Percentiles rank a stretch among this genome's conserved stretches.
Evolutionary conservation across 148 eudicot species (phyloP).

Genomic region (Tetragonia tetragonoides): DNA sequence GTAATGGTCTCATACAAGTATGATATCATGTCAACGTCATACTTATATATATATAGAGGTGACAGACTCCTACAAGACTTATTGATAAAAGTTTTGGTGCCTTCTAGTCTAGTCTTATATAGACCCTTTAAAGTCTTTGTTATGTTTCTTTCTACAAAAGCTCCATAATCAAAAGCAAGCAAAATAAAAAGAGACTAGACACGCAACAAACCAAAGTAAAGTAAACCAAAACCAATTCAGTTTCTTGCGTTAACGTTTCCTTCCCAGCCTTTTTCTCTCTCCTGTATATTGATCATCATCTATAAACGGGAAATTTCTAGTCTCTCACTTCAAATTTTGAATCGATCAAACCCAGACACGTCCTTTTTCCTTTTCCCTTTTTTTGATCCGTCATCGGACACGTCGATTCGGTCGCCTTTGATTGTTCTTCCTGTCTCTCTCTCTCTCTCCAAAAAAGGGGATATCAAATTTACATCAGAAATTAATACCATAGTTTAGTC

Average conservation of each 20-base stretch:
- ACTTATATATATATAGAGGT: no score
- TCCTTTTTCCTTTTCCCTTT: background rate
- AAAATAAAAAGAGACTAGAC: background rate
- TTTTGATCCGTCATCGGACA: background rate
- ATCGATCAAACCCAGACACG: conserved; percentile 12
- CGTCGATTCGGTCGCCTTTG: background rate
- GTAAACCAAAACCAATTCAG: background rate
- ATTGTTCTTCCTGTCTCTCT: background rate
- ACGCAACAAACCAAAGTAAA: no score
- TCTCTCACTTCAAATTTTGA: background rate
- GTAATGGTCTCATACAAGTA: no score
- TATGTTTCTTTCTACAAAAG: no score
- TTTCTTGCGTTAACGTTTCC: background rate
- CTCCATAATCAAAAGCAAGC: background rate
- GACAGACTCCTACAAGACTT: no score
- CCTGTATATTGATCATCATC: background rate
- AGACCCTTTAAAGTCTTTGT: no score
- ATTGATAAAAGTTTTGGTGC: no score
- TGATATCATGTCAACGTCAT: no score
- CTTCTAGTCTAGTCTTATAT: no score
- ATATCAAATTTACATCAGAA: background rate
- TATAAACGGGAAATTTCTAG: background rate
- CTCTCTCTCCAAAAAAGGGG: background rate
- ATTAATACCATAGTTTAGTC: background rate
- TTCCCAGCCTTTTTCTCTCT: background rate